phyloP scores from a whole-genome alignment of 2,329 filamentous ascomycete species.

The Neopestalotiopsis clavispora region DNA sequence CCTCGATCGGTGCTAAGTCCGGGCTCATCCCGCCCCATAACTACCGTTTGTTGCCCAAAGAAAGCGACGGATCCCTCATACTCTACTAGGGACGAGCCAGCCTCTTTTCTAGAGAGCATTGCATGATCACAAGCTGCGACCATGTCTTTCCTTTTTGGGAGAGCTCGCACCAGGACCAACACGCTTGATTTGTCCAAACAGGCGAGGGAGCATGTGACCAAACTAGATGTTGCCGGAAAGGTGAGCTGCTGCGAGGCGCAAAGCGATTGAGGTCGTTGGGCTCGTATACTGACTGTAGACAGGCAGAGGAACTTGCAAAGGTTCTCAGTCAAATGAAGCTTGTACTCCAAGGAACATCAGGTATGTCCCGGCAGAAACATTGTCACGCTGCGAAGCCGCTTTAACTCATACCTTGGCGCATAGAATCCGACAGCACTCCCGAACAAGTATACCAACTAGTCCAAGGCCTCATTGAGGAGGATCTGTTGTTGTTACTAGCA shows the following conservation, averaged over 20 bases:
- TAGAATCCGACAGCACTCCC: conserved; percentile 84
- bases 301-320: conserved; percentile 88
- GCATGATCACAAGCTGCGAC: conserved; percentile 18
- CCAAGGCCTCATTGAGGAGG: conserved; percentile 83
- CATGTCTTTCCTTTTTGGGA: conserved; percentile 63
- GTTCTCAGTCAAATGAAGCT: conserved; percentile 90
- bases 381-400: background rate
- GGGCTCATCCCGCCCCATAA: background rate
- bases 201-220: conserved; percentile 58
- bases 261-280: background rate
- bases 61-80: background rate
- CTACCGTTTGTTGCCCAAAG: conserved; percentile 1
- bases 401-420: background rate
- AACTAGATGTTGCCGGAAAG: conserved; percentile 57
- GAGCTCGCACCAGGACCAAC: conserved; percentile 54
- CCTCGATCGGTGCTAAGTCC: background rate
- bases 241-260: conserved; percentile 35
- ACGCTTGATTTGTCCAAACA: conserved; percentile 60
- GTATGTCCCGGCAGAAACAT: conserved; percentile 51
- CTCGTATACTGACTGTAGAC: conserved; percentile 22
- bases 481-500: conserved; percentile 84
- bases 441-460: conserved; percentile 90
- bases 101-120: background rate
- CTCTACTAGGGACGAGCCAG: background rate
- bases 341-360: conserved; percentile 89